Base-by-base conservation (phyloP, 2,329 filamentous ascomycete species). In the Alternaria conjuncta region DNA sequence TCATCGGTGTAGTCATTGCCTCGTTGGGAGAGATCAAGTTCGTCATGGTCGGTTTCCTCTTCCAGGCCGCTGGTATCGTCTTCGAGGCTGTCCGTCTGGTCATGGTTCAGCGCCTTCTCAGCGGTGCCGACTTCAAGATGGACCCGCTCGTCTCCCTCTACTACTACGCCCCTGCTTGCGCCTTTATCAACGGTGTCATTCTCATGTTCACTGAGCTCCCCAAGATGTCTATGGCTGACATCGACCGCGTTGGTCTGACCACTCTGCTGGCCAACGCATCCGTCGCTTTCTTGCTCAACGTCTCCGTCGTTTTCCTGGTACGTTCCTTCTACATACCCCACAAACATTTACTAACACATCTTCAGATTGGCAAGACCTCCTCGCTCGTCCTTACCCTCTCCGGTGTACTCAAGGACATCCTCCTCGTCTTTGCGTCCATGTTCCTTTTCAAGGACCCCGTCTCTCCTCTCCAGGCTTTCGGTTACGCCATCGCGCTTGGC, bases 11-110 rank as follows among this genome's bases (percentile, higher is more conserved):
- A 72, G 85, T 97, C 70, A 93, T 99, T 77, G 96, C 96, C 54
- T 97, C 95, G 1, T 88, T 97, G 68, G 96, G 96, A 75, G 96
- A 99, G 85, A 96, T 99, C 82, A 90, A 94, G 79, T 99, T 99
- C 79, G 91, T 93, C 75, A 84, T 92, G 82, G 86, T 88, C 69
- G 92, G 92, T 68, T 92, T 96, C 82, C 79, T 94, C 67, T 94
- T 89, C 86, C 93, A 96, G 83, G 84, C 91, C 65, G 89, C 86
- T 61, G 92, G 92, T 75, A 90, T 96, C 75, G 79, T 91, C 74
- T 96, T 95, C 76, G 93, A 96, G 83, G 92, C 92, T 60, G 87
- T 93, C 69, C 90, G 92, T 75, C 86, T 96, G 63, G 92, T 92
- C 83, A 90, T 96, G 89, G 92, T 96, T 57, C 90, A 95, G 84